Evolutionary conservation across 768 basidiomycete species (phyloP).

Genomic region (Dendrothele bispora): DNA sequence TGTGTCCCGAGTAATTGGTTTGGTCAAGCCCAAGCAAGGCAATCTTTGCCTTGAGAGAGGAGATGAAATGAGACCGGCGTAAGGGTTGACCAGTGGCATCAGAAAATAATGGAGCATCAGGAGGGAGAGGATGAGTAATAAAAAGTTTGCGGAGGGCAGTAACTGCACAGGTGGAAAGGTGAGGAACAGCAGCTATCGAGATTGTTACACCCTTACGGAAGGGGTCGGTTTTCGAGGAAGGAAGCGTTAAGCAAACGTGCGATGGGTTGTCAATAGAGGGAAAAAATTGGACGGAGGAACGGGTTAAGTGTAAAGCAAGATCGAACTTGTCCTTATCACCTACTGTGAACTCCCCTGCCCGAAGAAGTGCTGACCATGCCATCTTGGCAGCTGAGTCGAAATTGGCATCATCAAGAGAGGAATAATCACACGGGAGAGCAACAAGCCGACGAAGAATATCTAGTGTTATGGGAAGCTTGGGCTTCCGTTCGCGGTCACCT

Average conservation of each 20-base stretch:
- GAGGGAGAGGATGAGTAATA: not conserved
- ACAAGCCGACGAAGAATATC: not conserved
- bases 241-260: conserved; percentile 24
- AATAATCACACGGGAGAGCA: too few relatives aligned
- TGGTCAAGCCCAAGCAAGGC: not conserved
- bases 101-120: not conserved
- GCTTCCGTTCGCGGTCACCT: conserved; percentile 22
- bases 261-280: conserved; percentile 14
- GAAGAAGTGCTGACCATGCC: conserved; percentile 12
- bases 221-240: conserved; percentile 37
- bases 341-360: conserved; percentile 14
- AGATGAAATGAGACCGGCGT: not conserved
- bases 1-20: not conserved
- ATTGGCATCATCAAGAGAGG: conserved; percentile 9
- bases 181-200: conserved; percentile 19
- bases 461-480: conserved; percentile 23
- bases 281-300: not conserved
- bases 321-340: conserved; percentile 10
- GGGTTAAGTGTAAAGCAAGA: conserved; percentile 15
- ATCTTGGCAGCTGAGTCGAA: conserved; percentile 14
- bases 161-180: not conserved
- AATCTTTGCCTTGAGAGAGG: not conserved
- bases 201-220: conserved; percentile 27
- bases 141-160: not conserved
- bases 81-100: not conserved